Evolutionary conservation across 768 basidiomycete genomes (phyloP).

Genomic region (Mycena kentingensis): DNA sequence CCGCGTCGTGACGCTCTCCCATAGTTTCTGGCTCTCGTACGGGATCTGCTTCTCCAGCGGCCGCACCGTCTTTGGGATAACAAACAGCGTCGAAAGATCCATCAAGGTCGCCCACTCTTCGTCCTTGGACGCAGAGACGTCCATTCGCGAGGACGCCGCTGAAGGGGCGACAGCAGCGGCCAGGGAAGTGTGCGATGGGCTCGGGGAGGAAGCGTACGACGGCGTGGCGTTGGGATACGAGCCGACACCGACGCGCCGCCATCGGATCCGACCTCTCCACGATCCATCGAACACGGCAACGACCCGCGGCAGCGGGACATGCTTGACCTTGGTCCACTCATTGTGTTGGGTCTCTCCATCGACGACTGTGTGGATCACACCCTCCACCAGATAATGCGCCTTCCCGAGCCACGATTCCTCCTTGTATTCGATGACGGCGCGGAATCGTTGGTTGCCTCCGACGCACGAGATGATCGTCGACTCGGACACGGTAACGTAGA

Average conservation of each 20-base stretch:
- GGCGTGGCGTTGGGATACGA: slow-evolving; percentile 44
- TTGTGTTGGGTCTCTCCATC: slow-evolving; percentile 62
- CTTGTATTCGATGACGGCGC: slow-evolving; percentile 91
- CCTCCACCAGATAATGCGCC: slow-evolving; percentile 83
- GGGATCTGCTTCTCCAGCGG: slow-evolving; percentile 78
- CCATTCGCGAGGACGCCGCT: slow-evolving; percentile 46
- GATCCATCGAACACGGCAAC: slow-evolving; percentile 86
- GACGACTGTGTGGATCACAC: slow-evolving; percentile 83
- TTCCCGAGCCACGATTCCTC: slow-evolving; percentile 97
- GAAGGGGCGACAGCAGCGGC: slow-evolving; percentile 37
- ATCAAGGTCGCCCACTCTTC: slow-evolving; percentile 69
- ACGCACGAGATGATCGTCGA: slow-evolving; percentile 80
- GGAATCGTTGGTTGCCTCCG: slow-evolving; percentile 66
- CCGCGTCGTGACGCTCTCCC: slow-evolving; percentile 79
- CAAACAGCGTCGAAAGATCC: slow-evolving; percentile 69
- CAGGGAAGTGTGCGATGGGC: slow-evolving; percentile 47
- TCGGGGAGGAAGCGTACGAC: slow-evolving; percentile 49
- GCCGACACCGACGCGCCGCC: slow-evolving; percentile 59
- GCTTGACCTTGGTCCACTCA: slow-evolving; percentile 85
- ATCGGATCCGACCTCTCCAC: slow-evolving; percentile 84
- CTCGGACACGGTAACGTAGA: slow-evolving; percentile 87
- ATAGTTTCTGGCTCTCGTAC: slow-evolving; percentile 83
- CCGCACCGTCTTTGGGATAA: slow-evolving; percentile 83
- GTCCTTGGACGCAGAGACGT: slow-evolving; percentile 41
- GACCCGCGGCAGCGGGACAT: slow-evolving; percentile 78